Conservation (phyloP, 2,329 filamentous ascomycete genomes). For the Penicillium frequentans region DNA sequence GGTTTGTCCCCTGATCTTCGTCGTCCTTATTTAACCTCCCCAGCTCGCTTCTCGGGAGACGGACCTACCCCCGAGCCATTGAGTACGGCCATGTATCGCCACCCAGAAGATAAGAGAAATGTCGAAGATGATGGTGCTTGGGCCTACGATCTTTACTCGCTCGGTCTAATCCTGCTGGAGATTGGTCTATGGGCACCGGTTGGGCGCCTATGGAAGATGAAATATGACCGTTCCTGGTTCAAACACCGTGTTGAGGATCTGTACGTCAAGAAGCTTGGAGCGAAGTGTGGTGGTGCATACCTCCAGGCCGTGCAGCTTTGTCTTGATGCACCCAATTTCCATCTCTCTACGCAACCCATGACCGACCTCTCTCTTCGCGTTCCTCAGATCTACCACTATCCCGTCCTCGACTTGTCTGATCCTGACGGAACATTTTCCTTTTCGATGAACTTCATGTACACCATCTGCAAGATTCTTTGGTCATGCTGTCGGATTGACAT, state of each 20-base stretch:
- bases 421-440: slow-evolving; percentile 43
- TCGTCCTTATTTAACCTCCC: slow-evolving; percentile 59
- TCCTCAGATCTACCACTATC: slow-evolving; percentile 43
- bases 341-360: slow-evolving; percentile 43
- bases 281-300: slow-evolving; percentile 64
- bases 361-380: slow-evolving; percentile 42
- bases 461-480: slow-evolving; percentile 43
- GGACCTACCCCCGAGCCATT: slow-evolving; percentile 47
- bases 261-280: slow-evolving; percentile 61
- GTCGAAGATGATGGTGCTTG: slow-evolving; percentile 41
- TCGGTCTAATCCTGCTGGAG: slow-evolving; percentile 62
- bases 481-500: slow-evolving; percentile 45
- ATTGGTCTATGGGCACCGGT: slow-evolving; percentile 65
- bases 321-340: slow-evolving; percentile 57
- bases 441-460: slow-evolving; percentile 47
- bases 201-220: slow-evolving; percentile 63
- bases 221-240: slow-evolving; percentile 63
- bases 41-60: slow-evolving; percentile 58
- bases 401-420: slow-evolving; percentile 42
- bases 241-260: slow-evolving; percentile 63
- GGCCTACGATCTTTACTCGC: slow-evolving; percentile 59
- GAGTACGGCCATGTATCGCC: slow-evolving; percentile 60
- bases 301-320: slow-evolving; percentile 63
- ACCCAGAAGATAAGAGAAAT: slow-evolving; percentile 51
- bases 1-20: slow-evolving; percentile 48